Percentiles rank a stretch among this genome's conserved stretches.
These are phyloP conservation scores for Parasitella parasitica DNA, from an alignment of 371 early-diverging fungal species.

Conservation along the genomic window DNA sequence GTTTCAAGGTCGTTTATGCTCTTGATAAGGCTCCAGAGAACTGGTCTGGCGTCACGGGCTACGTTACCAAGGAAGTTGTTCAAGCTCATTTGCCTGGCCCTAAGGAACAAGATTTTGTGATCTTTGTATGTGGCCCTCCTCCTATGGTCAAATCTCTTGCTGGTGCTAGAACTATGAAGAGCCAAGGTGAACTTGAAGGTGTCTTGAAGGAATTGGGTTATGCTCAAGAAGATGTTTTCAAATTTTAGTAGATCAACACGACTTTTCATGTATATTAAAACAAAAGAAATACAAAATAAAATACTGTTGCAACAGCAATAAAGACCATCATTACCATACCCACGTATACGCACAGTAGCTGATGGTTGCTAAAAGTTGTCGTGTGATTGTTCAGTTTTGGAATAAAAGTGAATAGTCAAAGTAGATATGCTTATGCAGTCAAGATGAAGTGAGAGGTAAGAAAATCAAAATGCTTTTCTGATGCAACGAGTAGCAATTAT, in stretches of 20 bases:
- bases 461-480: too few species aligned
- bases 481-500: too few species aligned
- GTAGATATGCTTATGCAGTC: too few species aligned
- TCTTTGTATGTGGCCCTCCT: conserved; percentile 91
- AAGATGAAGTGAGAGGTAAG: too few species aligned
- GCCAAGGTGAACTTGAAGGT: conserved; percentile 85
- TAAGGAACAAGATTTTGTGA: conserved; percentile 52
- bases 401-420: too few species aligned
- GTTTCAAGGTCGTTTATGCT: conserved; percentile 77
- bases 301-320: too few species aligned
- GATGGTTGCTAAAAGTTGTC: too few species aligned
- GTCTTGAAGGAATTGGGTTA: conserved; percentile 87
- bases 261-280: not conserved
- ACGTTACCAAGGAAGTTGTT: conserved; percentile 67
- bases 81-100: conserved; percentile 66
- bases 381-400: too few species aligned
- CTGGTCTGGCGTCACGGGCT: conserved; percentile 75
- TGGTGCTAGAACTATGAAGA: conserved; percentile 83
- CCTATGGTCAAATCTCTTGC: conserved; percentile 77
- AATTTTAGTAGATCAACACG: conserved; percentile 61
- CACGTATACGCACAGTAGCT: too few species aligned
- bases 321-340: too few species aligned
- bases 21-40: conserved; percentile 70
- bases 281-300: too few species aligned
- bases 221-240: conserved; percentile 76